Conservation (phyloP, 108 stramenopile genomes). For the Schizochytrium sp. region DNA sequence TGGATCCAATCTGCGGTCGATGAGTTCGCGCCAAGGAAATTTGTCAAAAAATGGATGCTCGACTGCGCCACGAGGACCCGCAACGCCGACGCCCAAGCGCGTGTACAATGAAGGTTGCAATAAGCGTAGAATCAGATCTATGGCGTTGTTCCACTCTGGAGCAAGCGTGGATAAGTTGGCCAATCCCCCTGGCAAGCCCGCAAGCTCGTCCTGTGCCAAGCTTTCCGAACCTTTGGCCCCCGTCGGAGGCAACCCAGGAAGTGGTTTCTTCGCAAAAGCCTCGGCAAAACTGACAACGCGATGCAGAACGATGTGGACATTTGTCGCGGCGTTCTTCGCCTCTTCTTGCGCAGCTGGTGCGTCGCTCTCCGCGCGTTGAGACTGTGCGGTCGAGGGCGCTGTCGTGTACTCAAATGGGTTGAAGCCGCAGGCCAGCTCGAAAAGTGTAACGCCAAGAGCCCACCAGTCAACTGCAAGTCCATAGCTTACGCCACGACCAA, state of each 20-base stretch:
- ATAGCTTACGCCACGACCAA: constrained; percentile 64
- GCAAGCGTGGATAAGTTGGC: background rate
- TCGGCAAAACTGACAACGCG: too few species aligned
- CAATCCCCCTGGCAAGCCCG: background rate
- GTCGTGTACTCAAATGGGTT: constrained; percentile 67
- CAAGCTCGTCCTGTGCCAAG: background rate
- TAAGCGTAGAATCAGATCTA: background rate
- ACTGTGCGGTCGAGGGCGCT: background rate
- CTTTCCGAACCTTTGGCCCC: too few species aligned
- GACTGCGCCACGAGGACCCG: background rate
- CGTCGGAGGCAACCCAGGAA: too few species aligned
- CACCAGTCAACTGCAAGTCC: constrained; percentile 94
- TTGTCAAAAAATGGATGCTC: background rate
- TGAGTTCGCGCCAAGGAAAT: background rate
- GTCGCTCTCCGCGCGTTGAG: too few species aligned
- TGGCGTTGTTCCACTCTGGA: background rate
- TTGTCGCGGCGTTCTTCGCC: too few species aligned
- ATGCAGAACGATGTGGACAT: too few species aligned
- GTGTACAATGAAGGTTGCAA: background rate
- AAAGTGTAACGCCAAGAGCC: constrained; percentile 78
- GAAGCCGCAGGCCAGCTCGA: constrained; percentile 84
- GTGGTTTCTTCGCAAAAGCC: too few species aligned
- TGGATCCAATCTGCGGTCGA: background rate
- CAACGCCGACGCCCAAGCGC: background rate
- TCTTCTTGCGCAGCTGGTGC: too few species aligned